These are phyloP conservation scores for Oehlia diaphana DNA, from an alignment of 192 early-diverging fungal genomes.

Conservation along the genomic window DNA sequence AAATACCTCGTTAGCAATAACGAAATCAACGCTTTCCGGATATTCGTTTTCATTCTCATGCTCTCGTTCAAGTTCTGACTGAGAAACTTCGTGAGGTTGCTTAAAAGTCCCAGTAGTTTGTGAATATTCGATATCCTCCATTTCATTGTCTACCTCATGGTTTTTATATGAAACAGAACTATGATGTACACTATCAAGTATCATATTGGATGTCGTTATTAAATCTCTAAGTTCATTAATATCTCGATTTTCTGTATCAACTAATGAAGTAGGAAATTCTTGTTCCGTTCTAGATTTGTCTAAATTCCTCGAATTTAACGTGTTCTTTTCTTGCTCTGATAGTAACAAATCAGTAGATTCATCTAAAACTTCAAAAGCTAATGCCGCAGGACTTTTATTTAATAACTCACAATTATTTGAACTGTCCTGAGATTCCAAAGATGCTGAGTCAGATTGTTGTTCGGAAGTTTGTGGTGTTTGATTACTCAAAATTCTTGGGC, in stretches of 20 bases:
- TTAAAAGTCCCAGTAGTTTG: too few relatives aligned
- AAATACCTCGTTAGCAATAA: not conserved
- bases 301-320: too few relatives aligned
- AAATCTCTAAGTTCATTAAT: not conserved
- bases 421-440: not conserved
- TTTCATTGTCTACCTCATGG: not conserved
- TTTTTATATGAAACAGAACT: not conserved
- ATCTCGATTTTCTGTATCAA: not conserved
- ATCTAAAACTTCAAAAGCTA: not conserved
- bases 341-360: not conserved
- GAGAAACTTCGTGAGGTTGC: not conserved
- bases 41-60: too few relatives aligned
- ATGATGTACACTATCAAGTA: not conserved
- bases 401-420: not conserved
- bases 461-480: not conserved
- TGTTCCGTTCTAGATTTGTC: not conserved
- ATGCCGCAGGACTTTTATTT: not conserved
- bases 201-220: not conserved
- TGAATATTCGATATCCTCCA: not conserved
- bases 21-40: not conserved
- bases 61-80: not conserved
- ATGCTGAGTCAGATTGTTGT: not conserved
- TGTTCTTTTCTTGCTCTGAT: not conserved
- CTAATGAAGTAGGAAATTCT: not conserved
- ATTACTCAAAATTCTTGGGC: not conserved